Evolutionary conservation across 208 protist species (phyloP).

Genomic region (Leishmania aethiopica): DNA sequence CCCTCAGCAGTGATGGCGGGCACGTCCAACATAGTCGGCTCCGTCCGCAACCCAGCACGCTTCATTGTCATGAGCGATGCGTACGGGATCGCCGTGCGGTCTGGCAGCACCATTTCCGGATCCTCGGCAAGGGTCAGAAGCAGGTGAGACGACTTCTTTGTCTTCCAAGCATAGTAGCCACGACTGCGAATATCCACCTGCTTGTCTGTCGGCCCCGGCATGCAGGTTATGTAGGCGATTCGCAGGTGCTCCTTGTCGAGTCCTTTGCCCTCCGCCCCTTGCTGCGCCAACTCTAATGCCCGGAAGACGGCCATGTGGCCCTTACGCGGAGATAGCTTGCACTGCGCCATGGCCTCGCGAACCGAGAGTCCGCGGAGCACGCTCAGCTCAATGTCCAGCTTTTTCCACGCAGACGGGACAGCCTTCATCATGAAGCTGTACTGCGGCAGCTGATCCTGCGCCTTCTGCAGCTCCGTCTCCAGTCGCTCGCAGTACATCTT

Average conservation of each 20-base stretch:
- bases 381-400: slow-evolving; percentile 89
- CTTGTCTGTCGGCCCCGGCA: slow-evolving; percentile 87
- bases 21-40: slow-evolving; percentile 80
- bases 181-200: slow-evolving; percentile 89
- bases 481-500: slow-evolving; percentile 89
- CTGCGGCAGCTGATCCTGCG: slow-evolving; percentile 85
- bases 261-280: slow-evolving; percentile 87
- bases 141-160: slow-evolving; percentile 88
- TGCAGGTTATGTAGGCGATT: slow-evolving; percentile 84
- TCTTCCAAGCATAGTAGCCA: slow-evolving; percentile 92
- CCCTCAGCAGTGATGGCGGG: slow-evolving; percentile 90
- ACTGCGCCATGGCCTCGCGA: slow-evolving; percentile 90
- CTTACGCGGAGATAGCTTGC: slow-evolving; percentile 88
- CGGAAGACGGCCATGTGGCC: slow-evolving; percentile 87
- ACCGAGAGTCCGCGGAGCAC: slow-evolving; percentile 87
- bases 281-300: slow-evolving; percentile 82
- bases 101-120: slow-evolving; percentile 90
- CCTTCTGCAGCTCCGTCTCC: slow-evolving; percentile 82
- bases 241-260: slow-evolving; percentile 89
- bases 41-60: slow-evolving; percentile 65
- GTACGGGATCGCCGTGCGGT: slow-evolving; percentile 87
- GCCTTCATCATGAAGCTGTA: slow-evolving; percentile 84
- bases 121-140: slow-evolving; percentile 87
- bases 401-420: slow-evolving; percentile 91
- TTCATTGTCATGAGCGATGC: slow-evolving; percentile 86